Evolutionary conservation across 208 protist genomes (phyloP).

Genomic region (Giardia duodenalis): DNA sequence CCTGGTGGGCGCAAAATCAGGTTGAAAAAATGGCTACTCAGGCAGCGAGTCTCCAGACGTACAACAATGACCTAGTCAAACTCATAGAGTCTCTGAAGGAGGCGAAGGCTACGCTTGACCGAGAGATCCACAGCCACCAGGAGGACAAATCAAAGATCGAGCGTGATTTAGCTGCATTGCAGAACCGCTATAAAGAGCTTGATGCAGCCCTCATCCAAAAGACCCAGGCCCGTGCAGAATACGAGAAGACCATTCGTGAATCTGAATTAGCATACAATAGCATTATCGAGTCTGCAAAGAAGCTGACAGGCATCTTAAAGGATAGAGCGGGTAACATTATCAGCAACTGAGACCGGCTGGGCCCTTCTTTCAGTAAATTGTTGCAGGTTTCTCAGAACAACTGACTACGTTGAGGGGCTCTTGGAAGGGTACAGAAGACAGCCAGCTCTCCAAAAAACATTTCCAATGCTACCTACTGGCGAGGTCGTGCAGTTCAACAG

Average conservation of each 20-base stretch:
- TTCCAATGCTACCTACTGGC: not conserved
- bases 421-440: too few species aligned
- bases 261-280: constrained; percentile 19
- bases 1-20: too few species aligned
- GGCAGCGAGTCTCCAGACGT: not conserved
- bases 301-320: not conserved
- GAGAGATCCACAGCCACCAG: not conserved
- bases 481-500: not conserved
- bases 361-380: too few species aligned
- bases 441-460: too few species aligned
- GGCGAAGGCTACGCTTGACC: not conserved
- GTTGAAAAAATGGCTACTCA: not conserved
- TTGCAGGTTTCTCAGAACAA: too few species aligned
- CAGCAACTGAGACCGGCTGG: too few species aligned
- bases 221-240: not conserved
- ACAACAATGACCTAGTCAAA: constrained; percentile 5
- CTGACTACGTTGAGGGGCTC: too few species aligned
- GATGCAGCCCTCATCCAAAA: not conserved
- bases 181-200: not conserved
- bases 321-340: constrained; percentile 6
- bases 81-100: not conserved
- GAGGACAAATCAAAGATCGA: constrained; percentile 13
- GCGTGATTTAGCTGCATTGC: not conserved
- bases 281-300: constrained; percentile 3
- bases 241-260: constrained; percentile 11